phyloP scores from a whole-genome alignment of 768 basidiomycete species.

The Lyophyllum semitale region DNA sequence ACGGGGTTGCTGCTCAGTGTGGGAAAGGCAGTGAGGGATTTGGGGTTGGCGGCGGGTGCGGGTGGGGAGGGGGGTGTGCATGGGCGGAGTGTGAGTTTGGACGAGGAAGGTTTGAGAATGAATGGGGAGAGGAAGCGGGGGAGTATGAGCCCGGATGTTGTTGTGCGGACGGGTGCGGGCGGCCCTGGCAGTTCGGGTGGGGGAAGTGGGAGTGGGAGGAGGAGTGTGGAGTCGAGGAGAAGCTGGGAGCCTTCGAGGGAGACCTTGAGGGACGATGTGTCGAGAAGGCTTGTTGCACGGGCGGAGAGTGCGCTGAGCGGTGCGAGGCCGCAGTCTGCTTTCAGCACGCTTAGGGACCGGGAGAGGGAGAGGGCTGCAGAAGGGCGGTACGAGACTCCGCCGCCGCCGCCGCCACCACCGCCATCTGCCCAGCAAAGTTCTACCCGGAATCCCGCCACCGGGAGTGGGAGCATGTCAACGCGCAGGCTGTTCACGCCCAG shows the following conservation, averaged over 20 bases:
- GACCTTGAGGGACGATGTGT: constrained; percentile 50
- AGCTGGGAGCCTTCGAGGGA: constrained; percentile 52
- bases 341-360: constrained; percentile 25
- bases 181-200: constrained; percentile 24
- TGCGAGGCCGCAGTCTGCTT: constrained; percentile 35
- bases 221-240: constrained; percentile 56
- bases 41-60: constrained; percentile 32
- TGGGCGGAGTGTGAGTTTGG: constrained; percentile 54
- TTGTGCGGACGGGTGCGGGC: no score
- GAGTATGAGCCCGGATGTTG: constrained; percentile 28
- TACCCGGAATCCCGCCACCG: neutral
- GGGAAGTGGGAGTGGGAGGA: constrained; percentile 41
- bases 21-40: constrained; percentile 68
- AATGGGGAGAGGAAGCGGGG: constrained; percentile 25
- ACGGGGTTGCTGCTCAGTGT: constrained; percentile 78
- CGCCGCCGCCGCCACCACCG: constrained; percentile 18
- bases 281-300: constrained; percentile 35
- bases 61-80: constrained; percentile 39
- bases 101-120: constrained; percentile 45
- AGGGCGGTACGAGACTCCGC: constrained; percentile 22
- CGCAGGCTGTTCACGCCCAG: constrained; percentile 61
- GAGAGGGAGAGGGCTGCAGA: constrained; percentile 9
- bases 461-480: constrained; percentile 18
- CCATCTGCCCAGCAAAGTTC: constrained; percentile 10
- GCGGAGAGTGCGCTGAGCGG: constrained; percentile 35